Base-by-base conservation (phyloP, 306 rosid species). In the Chamaecrista fasciculata region DNA sequence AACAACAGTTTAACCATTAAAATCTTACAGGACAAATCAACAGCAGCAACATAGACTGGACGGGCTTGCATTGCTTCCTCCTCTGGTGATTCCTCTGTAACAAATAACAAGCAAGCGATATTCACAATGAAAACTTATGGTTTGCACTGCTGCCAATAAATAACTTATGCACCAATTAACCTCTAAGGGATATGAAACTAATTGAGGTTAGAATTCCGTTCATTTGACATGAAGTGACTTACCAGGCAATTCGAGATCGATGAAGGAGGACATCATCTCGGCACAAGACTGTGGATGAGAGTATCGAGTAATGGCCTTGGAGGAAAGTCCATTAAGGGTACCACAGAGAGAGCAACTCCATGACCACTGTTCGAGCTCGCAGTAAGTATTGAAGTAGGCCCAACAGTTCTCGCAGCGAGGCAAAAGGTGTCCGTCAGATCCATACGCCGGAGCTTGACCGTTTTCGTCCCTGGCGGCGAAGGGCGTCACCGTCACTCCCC, bases 41-140 rank as follows among this genome's bases (percentile, higher is more conserved):
- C 83, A n/a, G 96, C 97, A 12, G 97, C 98, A 82, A 94, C 98
- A 70, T 90, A 90, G 15, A 94, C 97, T 10, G 97, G 98, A 51
- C 86, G 76, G 7, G 96, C 87, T 66, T 80, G 96, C 84, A 86
- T 62, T 44, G 80, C 79, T 40, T 82, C 87, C 20, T 67, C 91
- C 33, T 75, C 90, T 0, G 84, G 44, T 52, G 74, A 83, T 63
- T 85, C 96, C 24, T 24, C 98, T 88, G 75, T 79, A 71, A 60
- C 49, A 66, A 25, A 68, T 55, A 57, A 67, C 31, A 11, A 11
- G 8, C 6, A 1, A 50, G 31, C 59, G 8, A 50, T 40, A 53
- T 37, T 26, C 62, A 34, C 12, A 18, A 7, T 21, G 16, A 1
- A 15, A 66, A 25, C 60, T 24, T 6, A 34, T 70, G 62, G 37